These are phyloP conservation scores for Pseudogymnoascus sp. DNA, from an alignment of 2,329 filamentous ascomycete genomes.

Conservation along the genomic window DNA sequence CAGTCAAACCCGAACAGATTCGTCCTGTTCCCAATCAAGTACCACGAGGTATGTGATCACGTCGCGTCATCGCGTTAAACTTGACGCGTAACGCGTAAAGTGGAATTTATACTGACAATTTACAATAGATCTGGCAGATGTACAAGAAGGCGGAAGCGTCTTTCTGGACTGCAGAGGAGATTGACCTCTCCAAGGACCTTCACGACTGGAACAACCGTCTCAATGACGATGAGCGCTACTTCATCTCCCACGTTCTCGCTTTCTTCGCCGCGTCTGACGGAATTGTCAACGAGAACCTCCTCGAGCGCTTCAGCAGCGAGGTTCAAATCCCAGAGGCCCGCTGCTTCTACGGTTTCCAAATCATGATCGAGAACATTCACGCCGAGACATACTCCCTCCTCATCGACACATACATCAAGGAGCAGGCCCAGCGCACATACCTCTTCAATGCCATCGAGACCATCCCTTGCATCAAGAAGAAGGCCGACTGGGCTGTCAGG, in stretches of 20 bases:
- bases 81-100: slow-evolving; percentile 58
- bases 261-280: slow-evolving; percentile 99
- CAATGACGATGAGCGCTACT: slow-evolving; percentile 95
- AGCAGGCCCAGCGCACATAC: slow-evolving; percentile 85
- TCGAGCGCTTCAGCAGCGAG: slow-evolving; percentile 94
- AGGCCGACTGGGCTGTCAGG: slow-evolving; percentile 92
- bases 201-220: slow-evolving; percentile 99
- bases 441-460: slow-evolving; percentile 99
- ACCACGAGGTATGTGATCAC: slow-evolving; percentile 75
- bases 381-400: slow-evolving; percentile 98
- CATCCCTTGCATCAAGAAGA: slow-evolving; percentile 96
- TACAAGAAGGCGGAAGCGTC: slow-evolving; percentile 99
- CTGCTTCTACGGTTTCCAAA: slow-evolving; percentile 99
- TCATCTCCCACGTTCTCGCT: slow-evolving; percentile 95
- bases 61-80: slow-evolving; percentile 32
- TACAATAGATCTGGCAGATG: slow-evolving; percentile 92
- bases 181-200: slow-evolving; percentile 96
- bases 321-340: slow-evolving; percentile 96
- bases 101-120: slow-evolving; percentile 36
- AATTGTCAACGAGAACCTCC: slow-evolving; percentile 98
- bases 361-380: slow-evolving; percentile 99
- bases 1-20: slow-evolving; percentile 95
- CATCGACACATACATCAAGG: slow-evolving; percentile 99
- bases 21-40: slow-evolving; percentile 97
- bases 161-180: slow-evolving; percentile 99